Evolutionary conservation across 345 rosid species (phyloP), one percentile per base, ranked within the genome.

Genomic region (Clausena lansium): DNA sequence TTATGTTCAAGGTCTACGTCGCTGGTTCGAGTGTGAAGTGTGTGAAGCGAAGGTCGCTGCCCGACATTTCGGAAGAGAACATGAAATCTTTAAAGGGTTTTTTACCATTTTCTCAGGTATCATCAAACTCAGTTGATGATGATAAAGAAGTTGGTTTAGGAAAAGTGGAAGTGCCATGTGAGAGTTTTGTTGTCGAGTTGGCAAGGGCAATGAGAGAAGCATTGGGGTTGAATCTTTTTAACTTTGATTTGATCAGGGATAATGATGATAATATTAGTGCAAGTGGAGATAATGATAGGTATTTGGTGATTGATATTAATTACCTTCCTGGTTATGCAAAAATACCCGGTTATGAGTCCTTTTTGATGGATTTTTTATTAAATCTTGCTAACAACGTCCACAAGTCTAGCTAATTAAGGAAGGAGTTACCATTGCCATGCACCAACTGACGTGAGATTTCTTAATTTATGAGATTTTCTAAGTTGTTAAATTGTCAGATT

Each of bases 301-400:
- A 87, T 68, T 84, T 91, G 52, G 77, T 91, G 63, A 87, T 91
- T 55, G 94, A 91, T 72, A 91, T 91, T 19, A 91, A 91, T 77
- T 89, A 89, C 77, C 89, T 91, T 61, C 91, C 94, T 47, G 92
- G 91, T 45, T 91, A 87, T 62, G 87, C 92, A 1, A 90, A 90
- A 83, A 81, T 89, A 89, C 91, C 91, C 0, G 76, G 81, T 58
- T 89, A 87, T 74, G 94, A 89, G 85, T 73, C 80, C 3, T 84
- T 84, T 47, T 80, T 89, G 83, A 80, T 86, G 7, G 86, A 84
- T 76, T 91, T 91, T 87, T 87, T 91, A 83, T 81, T 25, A 10
- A 33, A 52, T 76, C 4, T 19, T 32, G 57, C 57, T 5, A 52
- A 52, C 22, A 52, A 52, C 22, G 2, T n/a, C n/a, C n/a, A 5